Percentiles rank a stretch among this genome's conserved stretches.
These are phyloP conservation scores for Clavispora asparagi DNA, from an alignment of 805 yeast genomes.

Conservation along the genomic window DNA sequence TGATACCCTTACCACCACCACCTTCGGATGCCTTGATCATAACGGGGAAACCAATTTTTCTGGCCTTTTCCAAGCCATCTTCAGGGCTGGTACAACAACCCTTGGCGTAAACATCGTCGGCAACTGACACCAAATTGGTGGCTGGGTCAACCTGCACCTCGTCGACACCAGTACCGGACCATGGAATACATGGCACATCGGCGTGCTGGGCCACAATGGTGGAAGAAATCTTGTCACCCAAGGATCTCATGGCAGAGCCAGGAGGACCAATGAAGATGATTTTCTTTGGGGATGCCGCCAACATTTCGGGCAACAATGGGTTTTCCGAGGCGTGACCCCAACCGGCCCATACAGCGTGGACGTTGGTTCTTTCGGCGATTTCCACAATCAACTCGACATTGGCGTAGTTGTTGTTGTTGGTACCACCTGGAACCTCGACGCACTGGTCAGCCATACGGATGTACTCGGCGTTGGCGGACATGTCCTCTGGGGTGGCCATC, in stretches of 20 bases:
- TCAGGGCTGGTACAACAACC: conserved; percentile 87
- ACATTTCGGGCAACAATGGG: conserved; percentile 86
- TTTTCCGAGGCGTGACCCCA: conserved; percentile 99
- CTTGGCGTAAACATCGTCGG: conserved; percentile 73
- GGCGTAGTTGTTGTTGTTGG: conserved; percentile 97
- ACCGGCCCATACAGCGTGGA: conserved; percentile 99
- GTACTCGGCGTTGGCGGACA: conserved; percentile 94
- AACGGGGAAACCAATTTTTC: conserved; percentile 90
- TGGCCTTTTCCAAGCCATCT: conserved; percentile 85
- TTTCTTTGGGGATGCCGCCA: conserved; percentile 88
- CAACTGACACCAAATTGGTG: conserved; percentile 83
- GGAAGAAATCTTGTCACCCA: conserved; percentile 96
- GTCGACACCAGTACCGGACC: conserved; percentile 98
- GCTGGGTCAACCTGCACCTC: conserved; percentile 63
- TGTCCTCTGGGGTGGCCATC: conserved; percentile 99
- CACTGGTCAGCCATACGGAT: conserved; percentile 99
- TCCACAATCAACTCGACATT: conserved; percentile 97
- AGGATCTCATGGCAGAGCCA: conserved; percentile 98
- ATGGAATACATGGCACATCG: conserved; percentile 95
- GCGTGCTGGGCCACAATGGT: conserved; percentile 99
- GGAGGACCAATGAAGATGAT: conserved; percentile 98
- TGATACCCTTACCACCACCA: conserved; percentile 99
- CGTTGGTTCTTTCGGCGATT: conserved; percentile 92
- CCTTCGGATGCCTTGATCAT: conserved; percentile 99
- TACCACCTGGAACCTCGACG: conserved; percentile 98